Base-by-base conservation (phyloP, 78 protist species). In the Emiliania huxleyi region DNA sequence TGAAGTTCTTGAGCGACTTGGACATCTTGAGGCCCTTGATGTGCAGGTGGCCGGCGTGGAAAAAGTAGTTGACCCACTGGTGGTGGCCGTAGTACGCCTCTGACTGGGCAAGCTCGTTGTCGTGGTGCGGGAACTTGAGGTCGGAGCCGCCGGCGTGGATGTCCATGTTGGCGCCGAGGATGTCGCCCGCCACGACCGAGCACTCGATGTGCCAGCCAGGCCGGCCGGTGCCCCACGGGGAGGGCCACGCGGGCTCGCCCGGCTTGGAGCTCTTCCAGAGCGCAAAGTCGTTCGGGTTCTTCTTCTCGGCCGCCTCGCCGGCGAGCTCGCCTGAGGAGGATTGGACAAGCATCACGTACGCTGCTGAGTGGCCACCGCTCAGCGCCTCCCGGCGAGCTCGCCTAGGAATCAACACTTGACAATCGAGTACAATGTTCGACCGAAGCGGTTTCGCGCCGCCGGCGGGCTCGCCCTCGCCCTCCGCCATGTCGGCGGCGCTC, bases 191-290 rank as follows among this genome's bases (percentile, higher is more conserved):
- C 99, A 99, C 98, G 21, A 96, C 99, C 8, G 97, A 93, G 98
- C 99, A 99, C 96, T 99, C 99, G 56, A 99, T 99, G 97, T 99
- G 99, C 99, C 99, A 99, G 26, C 99, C 99, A 33, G 99, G 99
- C 33, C 99, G 95, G 38, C 99, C 99, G 18, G 0, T 48, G 40
- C 99, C 99, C 99, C 99, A 99, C 43, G 97, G 98, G 25, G 95
- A 87, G 35, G 22, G 87, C 98, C 97, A 97, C 19, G 69, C 38
- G 23, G 98, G 94, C 91, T 92, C 94, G n/a, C 94, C 94, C 71
- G 46, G 33, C 91, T 92, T 92, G 49, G 48, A 33, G 33, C 38
- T 48, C 35, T 56, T 91, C 93, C 93, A 91, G 35, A 96, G 95
- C 43, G 95, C 98, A 40, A 96, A 96, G 87, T 96, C 98, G n/a